Base-by-base conservation (phyloP, 176 grass and related monocot genomes). In the Ensete ventricosum region DNA sequence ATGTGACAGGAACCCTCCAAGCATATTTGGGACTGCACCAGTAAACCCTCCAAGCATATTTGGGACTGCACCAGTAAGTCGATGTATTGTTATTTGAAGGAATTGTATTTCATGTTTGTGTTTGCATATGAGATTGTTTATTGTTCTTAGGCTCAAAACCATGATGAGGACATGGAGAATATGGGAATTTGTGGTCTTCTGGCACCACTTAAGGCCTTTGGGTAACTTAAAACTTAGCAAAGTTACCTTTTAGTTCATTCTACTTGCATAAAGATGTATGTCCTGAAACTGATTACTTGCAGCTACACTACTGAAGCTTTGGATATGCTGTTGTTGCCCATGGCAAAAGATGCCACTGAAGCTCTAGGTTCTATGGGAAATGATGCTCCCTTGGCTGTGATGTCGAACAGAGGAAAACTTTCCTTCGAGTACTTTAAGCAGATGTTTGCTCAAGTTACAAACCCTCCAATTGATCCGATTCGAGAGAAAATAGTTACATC, bases 371-470 rank as follows among this genome's bases (percentile, higher is more conserved):
- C 95, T 54, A 99, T 99, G 95, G 95, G 95, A 50, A 99, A 99
- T 54, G 95, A 99, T 76, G 73, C 95, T 70, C 95, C 95, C 27
- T 83, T 99, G 34, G 95, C 95, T 54, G 90, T 99, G 76, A 99
- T 99, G 95, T 99, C 95, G 59, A 91, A 88, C 74, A 86, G 95
- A 67, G 95, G 91, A 84, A 99, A 99, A 71, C 54, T 94, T 76
- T 88, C 88, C 51, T 99, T 94, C 78, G 90, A 94, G 76, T 99
- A 99, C 80, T 99, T 99, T 73, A 99, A 99, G 64, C 86, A 99
- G 81, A 94, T 99, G 91, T 99, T 99, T 74, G 95, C 95, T 20
- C 95, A 99, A 83, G 95, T 99, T 73, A 99, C 95, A 55, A 99
- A 99, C 77, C 95, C 95, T 1, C 95, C 95, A 9, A 99, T 99